Conservation (phyloP, 768 basidiomycete species). For the Leucogyrophana mollusca region DNA sequence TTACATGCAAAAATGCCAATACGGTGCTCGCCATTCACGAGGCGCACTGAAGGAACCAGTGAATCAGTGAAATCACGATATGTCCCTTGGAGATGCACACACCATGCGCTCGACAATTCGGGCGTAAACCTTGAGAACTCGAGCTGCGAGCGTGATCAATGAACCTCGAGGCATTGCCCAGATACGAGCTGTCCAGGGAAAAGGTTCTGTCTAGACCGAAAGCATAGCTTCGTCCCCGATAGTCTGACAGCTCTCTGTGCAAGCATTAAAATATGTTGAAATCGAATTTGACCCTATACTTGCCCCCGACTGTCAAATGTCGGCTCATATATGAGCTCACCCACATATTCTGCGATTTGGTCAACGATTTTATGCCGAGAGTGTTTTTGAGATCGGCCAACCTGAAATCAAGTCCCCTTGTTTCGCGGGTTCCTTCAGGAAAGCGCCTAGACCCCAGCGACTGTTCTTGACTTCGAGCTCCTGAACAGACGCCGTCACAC, state of each 20-base stretch:
- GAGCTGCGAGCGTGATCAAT: constrained; percentile 52
- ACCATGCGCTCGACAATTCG: constrained; percentile 51
- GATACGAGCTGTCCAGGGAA: constrained; percentile 53
- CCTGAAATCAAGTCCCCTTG: constrained; percentile 51
- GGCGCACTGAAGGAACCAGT: constrained; percentile 35
- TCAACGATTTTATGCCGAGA: neutral
- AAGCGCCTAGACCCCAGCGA: constrained; percentile 55
- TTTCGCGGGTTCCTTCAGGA: constrained; percentile 42
- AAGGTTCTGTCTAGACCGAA: constrained; percentile 50
- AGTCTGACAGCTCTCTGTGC: constrained; percentile 40
- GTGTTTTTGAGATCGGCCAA: constrained; percentile 12
- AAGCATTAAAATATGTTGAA: neutral
- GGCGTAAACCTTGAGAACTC: constrained; percentile 1
- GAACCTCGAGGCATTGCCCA: constrained; percentile 65
- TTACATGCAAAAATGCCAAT: constrained; percentile 62
- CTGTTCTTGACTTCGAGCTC: constrained; percentile 41
- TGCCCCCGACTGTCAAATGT: constrained; percentile 54
- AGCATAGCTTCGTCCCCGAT: constrained; percentile 59
- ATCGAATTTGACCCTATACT: constrained; percentile 16
- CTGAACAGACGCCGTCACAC: constrained; percentile 24
- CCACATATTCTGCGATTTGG: constrained; percentile 74
- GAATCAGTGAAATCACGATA: neutral
- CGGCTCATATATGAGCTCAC: constrained; percentile 53
- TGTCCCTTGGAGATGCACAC: constrained; percentile 9
- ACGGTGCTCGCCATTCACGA: constrained; percentile 67